Evolutionary conservation across 345 rosid species (phyloP).

Genomic region (Pugionium dolabratum): DNA sequence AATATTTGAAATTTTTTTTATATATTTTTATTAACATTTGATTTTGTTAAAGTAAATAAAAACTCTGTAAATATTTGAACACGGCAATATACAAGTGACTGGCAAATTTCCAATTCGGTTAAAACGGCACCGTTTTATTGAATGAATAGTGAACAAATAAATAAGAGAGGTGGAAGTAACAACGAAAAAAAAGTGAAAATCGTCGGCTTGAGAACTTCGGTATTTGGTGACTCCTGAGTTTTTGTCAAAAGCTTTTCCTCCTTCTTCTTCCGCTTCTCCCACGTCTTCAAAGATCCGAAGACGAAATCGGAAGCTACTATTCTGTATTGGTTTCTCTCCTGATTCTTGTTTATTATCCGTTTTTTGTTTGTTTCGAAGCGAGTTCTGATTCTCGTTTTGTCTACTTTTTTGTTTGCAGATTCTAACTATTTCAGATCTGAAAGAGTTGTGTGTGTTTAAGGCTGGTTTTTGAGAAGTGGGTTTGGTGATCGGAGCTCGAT

Average conservation of each 20-base stretch:
- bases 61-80: too few species aligned
- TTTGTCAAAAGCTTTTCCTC: slow-evolving; percentile 7
- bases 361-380: background rate
- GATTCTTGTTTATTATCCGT: background rate
- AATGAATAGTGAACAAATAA: too few species aligned
- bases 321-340: slow-evolving; percentile 21
- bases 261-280: background rate
- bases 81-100: too few species aligned
- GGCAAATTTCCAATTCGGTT: background rate
- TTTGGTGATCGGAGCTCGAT: slow-evolving; percentile 33
- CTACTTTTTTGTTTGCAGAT: slow-evolving; percentile 3
- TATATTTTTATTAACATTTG: too few species aligned
- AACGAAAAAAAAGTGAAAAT: slow-evolving; percentile 23
- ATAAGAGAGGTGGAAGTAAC: slow-evolving; percentile 21
- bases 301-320: slow-evolving; percentile 3
- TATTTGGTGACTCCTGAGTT: slow-evolving; percentile 32
- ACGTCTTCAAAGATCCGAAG: slow-evolving; percentile 19
- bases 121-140: slow-evolving; percentile 21
- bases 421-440: slow-evolving; percentile 35
- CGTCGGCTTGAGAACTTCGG: slow-evolving; percentile 28
- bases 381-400: slow-evolving; percentile 26
- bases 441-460: slow-evolving; percentile 3
- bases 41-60: too few species aligned
- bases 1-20: too few species aligned
- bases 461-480: slow-evolving; percentile 15